These are phyloP conservation scores for Ogataea allantospora DNA, from an alignment of 805 yeast genomes.

Conservation along the genomic window DNA sequence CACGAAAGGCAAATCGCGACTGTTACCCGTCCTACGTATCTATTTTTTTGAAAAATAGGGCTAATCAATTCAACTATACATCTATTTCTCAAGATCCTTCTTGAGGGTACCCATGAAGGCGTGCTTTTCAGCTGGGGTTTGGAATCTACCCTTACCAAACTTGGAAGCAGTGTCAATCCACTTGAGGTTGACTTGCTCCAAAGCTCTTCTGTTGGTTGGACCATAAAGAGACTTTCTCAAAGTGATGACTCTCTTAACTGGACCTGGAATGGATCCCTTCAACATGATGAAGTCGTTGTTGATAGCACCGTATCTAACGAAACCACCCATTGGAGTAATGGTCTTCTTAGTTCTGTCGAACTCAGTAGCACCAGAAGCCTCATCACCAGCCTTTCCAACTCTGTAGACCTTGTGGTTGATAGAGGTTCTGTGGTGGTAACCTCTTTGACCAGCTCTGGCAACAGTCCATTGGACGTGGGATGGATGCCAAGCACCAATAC, in stretches of 20 bases:
- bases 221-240: constrained; percentile 98
- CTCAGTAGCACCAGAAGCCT: constrained; percentile 90
- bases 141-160: constrained; percentile 99
- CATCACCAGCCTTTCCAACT: constrained; percentile 95
- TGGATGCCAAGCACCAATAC: constrained; percentile 99
- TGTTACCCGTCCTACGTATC: constrained; percentile 8
- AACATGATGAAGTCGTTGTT: constrained; percentile 96
- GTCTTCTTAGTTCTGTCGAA: constrained; percentile 99
- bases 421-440: constrained; percentile 99
- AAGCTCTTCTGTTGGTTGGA: constrained; percentile 96
- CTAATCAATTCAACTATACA: constrained; percentile 7
- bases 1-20: constrained; percentile 6
- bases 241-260: constrained; percentile 98
- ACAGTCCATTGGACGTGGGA: constrained; percentile 99
- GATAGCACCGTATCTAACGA: constrained; percentile 98
- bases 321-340: constrained; percentile 99
- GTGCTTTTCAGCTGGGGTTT: constrained; percentile 99
- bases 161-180: constrained; percentile 99
- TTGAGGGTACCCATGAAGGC: constrained; percentile 99
- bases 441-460: constrained; percentile 99
- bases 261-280: constrained; percentile 99
- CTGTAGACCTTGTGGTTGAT: constrained; percentile 99
- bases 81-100: constrained; percentile 71
- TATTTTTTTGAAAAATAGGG: constrained; percentile 3
- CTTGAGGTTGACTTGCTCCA: constrained; percentile 94